Percentiles rank a stretch among this genome's conserved stretches.
Evolutionary conservation across 2,329 filamentous ascomycete species (phyloP).

Genomic region (Cryphonectria naterciae): DNA sequence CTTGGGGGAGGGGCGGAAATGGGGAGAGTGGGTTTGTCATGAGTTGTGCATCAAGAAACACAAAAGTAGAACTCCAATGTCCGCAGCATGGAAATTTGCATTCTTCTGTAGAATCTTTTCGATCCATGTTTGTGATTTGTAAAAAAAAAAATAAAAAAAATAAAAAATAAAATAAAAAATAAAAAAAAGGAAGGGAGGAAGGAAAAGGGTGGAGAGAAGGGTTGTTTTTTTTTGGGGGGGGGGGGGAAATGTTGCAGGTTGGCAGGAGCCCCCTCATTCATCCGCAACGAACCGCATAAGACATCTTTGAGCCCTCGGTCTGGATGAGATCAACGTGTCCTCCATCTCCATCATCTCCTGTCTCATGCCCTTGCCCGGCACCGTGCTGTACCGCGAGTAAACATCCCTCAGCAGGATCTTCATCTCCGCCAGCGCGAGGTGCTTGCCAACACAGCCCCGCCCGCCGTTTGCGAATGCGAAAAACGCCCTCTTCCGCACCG

Average conservation of each 20-base stretch:
- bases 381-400: conserved; percentile 62
- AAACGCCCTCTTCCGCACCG: conserved; percentile 66
- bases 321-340: conserved; percentile 69
- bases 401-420: conserved; percentile 66
- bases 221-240: background rate
- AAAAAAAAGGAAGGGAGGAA: too few species aligned
- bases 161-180: too few species aligned
- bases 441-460: conserved; percentile 67
- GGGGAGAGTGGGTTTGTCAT: too few species aligned
- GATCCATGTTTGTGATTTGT: background rate
- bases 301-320: conserved; percentile 64
- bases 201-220: too few species aligned
- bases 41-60: background rate
- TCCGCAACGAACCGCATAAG: conserved; percentile 53
- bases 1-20: too few species aligned
- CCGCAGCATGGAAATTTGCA: background rate
- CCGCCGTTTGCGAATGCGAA: conserved; percentile 71
- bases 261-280: background rate
- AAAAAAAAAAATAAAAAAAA: too few species aligned
- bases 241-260: too few species aligned
- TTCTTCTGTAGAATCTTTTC: background rate
- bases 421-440: conserved; percentile 71
- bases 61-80: background rate
- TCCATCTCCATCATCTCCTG: conserved; percentile 64
- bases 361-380: conserved; percentile 58